These are phyloP conservation scores for Macrophomina phaseolina DNA, from an alignment of 2,329 filamentous ascomycete genomes.

Conservation along the genomic window DNA sequence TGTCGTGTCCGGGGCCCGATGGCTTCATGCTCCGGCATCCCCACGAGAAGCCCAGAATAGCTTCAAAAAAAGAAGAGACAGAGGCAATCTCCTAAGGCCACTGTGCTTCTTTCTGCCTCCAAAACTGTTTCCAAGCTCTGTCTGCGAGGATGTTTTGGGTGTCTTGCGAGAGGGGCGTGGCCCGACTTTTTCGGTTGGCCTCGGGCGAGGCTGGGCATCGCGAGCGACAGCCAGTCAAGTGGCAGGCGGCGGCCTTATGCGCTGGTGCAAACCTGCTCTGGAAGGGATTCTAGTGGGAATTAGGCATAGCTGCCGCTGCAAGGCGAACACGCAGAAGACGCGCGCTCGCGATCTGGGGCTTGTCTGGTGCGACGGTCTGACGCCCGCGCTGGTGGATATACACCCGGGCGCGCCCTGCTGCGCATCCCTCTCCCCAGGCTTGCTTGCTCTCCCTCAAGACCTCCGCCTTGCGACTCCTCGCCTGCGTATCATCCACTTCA, in stretches of 20 bases:
- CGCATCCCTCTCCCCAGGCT: slow-evolving; percentile 10
- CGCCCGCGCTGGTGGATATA: slow-evolving; percentile 22
- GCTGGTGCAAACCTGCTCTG: not conserved
- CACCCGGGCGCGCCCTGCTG: slow-evolving; percentile 8
- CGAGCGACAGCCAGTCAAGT: not conserved
- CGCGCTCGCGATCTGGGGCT: slow-evolving; percentile 8
- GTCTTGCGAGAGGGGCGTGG: no score
- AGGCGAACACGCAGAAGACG: slow-evolving; percentile 19
- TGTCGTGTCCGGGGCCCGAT: no score
- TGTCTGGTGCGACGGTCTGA: slow-evolving; percentile 10
- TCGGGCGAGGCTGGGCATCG: no score
- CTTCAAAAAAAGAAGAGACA: no score
- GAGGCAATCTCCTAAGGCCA: no score
- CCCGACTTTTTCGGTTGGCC: no score
- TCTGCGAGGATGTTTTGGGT: no score
- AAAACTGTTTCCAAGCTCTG: no score
- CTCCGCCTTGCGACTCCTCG: slow-evolving; percentile 19
- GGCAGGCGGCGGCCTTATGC: not conserved
- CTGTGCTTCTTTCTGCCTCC: no score
- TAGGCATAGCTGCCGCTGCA: slow-evolving; percentile 14
- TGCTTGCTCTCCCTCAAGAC: slow-evolving; percentile 15
- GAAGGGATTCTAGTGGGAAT: not conserved
- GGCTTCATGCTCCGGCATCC: no score
- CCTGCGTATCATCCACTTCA: not conserved
- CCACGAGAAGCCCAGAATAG: no score